Evolutionary conservation across 139 green algal genomes (phyloP), one percentile per base, ranked within the genome.

Genomic region (Axilococcus clingmanii): DNA sequence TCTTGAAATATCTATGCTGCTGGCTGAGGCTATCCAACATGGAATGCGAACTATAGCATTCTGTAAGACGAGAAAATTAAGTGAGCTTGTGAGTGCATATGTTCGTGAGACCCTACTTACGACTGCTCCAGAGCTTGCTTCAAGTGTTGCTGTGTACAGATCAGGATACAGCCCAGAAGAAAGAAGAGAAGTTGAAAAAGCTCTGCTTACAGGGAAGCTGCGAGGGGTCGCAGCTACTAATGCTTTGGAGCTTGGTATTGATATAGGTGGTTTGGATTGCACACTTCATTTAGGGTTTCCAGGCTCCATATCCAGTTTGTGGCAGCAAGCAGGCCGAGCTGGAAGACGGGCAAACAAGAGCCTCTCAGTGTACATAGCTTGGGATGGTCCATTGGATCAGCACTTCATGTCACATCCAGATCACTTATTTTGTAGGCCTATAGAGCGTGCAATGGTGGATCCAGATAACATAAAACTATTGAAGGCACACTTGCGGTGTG

Each of bases 41-140:
- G 78, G 81, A 5, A 61, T 95, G 48, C 57, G 80, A 25, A 93
- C 79, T 22, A 81, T 98, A 15, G 91, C 91, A 8, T 98, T 98
- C 61, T 98, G 91, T 74, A 87, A 86, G 58, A 91, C 82, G 7
- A 69, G 81, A 50, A 98, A 98, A 75, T 74, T 98, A 40, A 89
- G 74, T 33, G 91, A 98, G 81, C 78, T 98, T 40, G 89, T 98
- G 23, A 66, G 74, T 0, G 52, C 64, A 5, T 97, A 98, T 70
- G 80, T 79, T 2, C 66, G 83, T 11, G 82, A 94, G 58, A 77
- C 71, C 2, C 68, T 96, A 6, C 60, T 64, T 47, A 60, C 57
- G 34, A 69, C 66, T n/a, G 75, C 81, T 3, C 85, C 85, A 2
- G 38, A 82, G 22, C 74, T 86, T 45, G 54, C 66, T 4, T 35